Percentiles rank a stretch among this genome's conserved stretches.
phyloP scores from a whole-genome alignment of 2,329 filamentous ascomycete genomes.

The Colletotrichum tofieldiae region DNA sequence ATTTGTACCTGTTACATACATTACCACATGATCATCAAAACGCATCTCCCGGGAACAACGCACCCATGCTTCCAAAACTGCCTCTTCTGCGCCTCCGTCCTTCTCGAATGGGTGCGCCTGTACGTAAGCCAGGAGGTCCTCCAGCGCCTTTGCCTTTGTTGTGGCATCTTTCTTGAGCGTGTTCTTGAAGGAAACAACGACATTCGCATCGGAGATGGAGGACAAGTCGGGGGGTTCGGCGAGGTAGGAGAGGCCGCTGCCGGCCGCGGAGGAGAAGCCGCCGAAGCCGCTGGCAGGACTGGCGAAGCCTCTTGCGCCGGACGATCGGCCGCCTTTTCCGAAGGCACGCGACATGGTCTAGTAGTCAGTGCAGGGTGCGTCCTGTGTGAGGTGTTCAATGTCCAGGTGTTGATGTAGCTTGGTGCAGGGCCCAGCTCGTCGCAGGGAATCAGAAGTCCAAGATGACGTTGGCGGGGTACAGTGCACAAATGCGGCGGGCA shows the following conservation, averaged over 20 bases:
- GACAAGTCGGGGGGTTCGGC: constrained; percentile 87
- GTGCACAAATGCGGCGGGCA: constrained; percentile 17
- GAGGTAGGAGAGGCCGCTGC: constrained; percentile 83
- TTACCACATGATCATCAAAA: constrained; percentile 55
- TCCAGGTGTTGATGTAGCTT: neutral
- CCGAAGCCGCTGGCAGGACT: constrained; percentile 53
- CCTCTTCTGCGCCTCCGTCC: constrained; percentile 80
- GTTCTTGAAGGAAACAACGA: constrained; percentile 94
- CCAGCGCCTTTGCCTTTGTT: constrained; percentile 91
- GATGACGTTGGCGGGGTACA: constrained; percentile 42
- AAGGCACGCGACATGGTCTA: constrained; percentile 41
- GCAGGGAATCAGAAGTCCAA: constrained; percentile 25
- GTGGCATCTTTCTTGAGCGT: constrained; percentile 92
- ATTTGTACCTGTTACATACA: constrained; percentile 77
- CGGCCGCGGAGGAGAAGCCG: constrained; percentile 58
- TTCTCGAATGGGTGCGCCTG: constrained; percentile 67
- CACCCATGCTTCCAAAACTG: constrained; percentile 92
- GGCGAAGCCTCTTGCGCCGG: constrained; percentile 39
- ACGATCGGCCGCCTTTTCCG: constrained; percentile 37
- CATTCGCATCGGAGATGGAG: constrained; percentile 82
- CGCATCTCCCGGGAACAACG: constrained; percentile 52
- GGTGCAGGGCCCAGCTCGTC: constrained; percentile 8
- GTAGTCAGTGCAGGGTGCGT: constrained; percentile 6
- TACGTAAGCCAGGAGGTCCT: constrained; percentile 82
- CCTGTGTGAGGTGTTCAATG: neutral